Evolutionary conservation across 2,329 filamentous ascomycete genomes (phyloP).

Genomic region (Ophiostoma sp.): DNA sequence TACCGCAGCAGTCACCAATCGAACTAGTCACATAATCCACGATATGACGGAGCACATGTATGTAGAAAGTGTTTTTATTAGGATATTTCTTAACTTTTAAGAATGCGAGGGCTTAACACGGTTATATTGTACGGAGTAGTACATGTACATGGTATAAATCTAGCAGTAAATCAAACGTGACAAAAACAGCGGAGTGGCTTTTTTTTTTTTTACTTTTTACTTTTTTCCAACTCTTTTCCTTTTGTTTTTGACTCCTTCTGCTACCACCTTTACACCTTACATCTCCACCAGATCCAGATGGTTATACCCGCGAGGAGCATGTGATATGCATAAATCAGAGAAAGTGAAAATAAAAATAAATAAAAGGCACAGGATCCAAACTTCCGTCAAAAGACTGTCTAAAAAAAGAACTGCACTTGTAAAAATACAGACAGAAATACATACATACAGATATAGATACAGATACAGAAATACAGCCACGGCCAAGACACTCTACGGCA

Average conservation of each 20-base stretch:
- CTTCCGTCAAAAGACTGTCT: neutral
- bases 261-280: neutral
- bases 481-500: neutral
- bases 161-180: neutral
- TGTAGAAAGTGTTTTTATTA: neutral
- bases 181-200: neutral
- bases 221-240: no score
- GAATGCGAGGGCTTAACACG: neutral
- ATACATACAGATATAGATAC: no score
- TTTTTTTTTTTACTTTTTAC: neutral
- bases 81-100: neutral
- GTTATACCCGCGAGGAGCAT: neutral
- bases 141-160: neutral
- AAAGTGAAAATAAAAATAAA: neutral
- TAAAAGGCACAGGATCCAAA: neutral
- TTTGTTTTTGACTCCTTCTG: neutral
- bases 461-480: neutral
- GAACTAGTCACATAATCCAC: neutral
- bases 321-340: neutral
- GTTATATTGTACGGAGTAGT: no score
- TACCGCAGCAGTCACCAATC: neutral
- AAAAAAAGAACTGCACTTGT: neutral
- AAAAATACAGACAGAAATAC: no score
- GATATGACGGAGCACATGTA: neutral
- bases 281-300: neutral